These are phyloP conservation scores for Jaltomata sinuosa DNA, from an alignment of 257 asterid genomes.

Conservation along the genomic window DNA sequence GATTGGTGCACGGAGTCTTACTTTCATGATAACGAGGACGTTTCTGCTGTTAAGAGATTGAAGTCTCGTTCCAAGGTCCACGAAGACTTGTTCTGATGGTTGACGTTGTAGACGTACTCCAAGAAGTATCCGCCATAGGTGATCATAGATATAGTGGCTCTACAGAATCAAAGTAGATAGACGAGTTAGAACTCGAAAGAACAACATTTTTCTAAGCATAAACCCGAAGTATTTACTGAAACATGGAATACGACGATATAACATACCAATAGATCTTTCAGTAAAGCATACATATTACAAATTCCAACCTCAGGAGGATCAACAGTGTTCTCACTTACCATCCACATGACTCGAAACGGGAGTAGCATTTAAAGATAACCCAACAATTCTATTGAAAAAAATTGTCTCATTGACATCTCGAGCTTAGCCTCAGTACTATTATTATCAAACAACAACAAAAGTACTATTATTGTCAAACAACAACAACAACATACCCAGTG, in stretches of 20 bases:
- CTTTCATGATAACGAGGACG: neutral
- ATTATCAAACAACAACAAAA: neutral
- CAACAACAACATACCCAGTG: too few species aligned
- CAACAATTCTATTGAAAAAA: neutral
- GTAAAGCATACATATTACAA: neutral
- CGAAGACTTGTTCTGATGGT: conserved; percentile 58
- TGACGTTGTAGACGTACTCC: conserved; percentile 52
- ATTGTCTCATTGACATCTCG: neutral
- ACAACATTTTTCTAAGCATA: neutral
- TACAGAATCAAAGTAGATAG: conserved; percentile 18
- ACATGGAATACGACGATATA: neutral
- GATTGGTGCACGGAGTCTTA: neutral
- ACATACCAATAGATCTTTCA: neutral
- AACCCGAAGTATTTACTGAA: neutral
- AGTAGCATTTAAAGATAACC: neutral
- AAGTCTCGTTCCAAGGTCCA: conserved; percentile 76
- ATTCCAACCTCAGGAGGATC: neutral
- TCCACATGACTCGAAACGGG: neutral
- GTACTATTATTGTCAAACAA: neutral
- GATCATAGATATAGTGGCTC: conserved; percentile 65
- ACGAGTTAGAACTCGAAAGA: neutral
- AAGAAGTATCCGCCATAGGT: conserved; percentile 56
- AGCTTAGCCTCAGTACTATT: neutral
- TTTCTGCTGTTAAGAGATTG: conserved; percentile 42
- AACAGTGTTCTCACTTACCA: neutral